Base-by-base conservation (phyloP, 768 basidiomycete genomes). In the Cyclocybe cylindracea region DNA sequence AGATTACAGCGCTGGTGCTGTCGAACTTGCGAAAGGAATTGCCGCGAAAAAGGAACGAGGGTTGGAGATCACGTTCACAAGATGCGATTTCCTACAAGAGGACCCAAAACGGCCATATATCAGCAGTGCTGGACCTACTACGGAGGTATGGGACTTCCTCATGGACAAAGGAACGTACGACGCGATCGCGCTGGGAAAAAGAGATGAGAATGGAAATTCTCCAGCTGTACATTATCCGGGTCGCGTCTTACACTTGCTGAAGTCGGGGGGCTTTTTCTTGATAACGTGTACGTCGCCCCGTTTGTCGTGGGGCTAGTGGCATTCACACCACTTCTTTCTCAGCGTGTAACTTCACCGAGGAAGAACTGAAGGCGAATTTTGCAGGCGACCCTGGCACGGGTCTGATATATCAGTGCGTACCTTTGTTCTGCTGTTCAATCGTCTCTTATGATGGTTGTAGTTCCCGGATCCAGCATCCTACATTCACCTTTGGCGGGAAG, bases 161-260 rank as follows among this genome's bases (percentile, higher is more conserved):
- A 62, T 93, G 50, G 91, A 94, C 68, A 94, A 94, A 65, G 91
- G 91, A n/a, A 94, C 91, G 0, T 91, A 84, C 61, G 91, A 94
- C 61, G 90, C 91, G 5, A 91, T 93, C 44, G 87, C 89, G 0
- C 69, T 94, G 36, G 85, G 79, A 44, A 75, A 77, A 48, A 84
- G 82, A 61, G 83, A 85, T 38, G 74, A 69, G 5, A 59, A 65
- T 35, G 88, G 85, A 16, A 64, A 58, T 38, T 72, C 78, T 1
- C 85, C 86, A 1, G 79, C 78, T 0, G 68, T 73, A n/a, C 64
- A 61, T 13, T 93, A 94, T 64, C 88, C 87, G 3, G 60, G 56
- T 40, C 79, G 83, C 10, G 78, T 87, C 16, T 69, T 71, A 10
- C 66, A 67, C 36, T 63, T 89, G 48, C 73, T 94, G 19, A 84